Conservation (phyloP, 352 stramenopile genomes). For the Pythium sp. region DNA sequence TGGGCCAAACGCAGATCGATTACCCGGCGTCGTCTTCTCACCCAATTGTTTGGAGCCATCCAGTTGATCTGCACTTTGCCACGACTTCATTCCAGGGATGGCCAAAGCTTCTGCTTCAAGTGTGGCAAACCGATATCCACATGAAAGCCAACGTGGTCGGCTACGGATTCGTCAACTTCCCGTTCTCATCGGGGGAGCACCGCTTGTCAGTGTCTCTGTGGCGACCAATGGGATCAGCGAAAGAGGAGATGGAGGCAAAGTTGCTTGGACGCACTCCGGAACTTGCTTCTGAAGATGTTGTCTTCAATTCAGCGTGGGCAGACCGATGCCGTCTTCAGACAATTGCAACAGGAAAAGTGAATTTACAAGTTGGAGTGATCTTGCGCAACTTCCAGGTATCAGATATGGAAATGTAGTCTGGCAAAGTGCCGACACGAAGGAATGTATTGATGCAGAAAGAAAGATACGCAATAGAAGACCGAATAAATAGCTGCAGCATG, state of each 20-base stretch:
- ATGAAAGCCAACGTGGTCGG: slow-evolving; percentile 48
- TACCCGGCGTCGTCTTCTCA: slow-evolving; percentile 29
- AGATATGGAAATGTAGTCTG: slow-evolving; percentile 21
- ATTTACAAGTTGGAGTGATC: slow-evolving; percentile 47
- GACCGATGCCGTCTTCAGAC: slow-evolving; percentile 63
- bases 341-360: slow-evolving; percentile 51
- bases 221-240: slow-evolving; percentile 51
- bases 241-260: slow-evolving; percentile 44
- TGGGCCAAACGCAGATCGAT: slow-evolving; percentile 65
- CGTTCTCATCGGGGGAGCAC: slow-evolving; percentile 52
- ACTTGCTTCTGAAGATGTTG: slow-evolving; percentile 51
- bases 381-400: slow-evolving; percentile 45
- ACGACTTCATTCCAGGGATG: slow-evolving; percentile 57
- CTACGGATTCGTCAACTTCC: slow-evolving; percentile 59
- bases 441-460: not conserved
- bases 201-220: slow-evolving; percentile 45
- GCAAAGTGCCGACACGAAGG: not conserved
- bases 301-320: slow-evolving; percentile 54
- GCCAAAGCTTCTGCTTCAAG: slow-evolving; percentile 64
- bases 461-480: not conserved
- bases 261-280: slow-evolving; percentile 55
- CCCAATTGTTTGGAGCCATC: slow-evolving; percentile 53
- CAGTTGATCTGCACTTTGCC: slow-evolving; percentile 65
- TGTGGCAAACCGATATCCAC: slow-evolving; percentile 51
- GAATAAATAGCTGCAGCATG: not conserved